phyloP scores from a whole-genome alignment of 257 asterid genomes.

The Solanum chilense region DNA sequence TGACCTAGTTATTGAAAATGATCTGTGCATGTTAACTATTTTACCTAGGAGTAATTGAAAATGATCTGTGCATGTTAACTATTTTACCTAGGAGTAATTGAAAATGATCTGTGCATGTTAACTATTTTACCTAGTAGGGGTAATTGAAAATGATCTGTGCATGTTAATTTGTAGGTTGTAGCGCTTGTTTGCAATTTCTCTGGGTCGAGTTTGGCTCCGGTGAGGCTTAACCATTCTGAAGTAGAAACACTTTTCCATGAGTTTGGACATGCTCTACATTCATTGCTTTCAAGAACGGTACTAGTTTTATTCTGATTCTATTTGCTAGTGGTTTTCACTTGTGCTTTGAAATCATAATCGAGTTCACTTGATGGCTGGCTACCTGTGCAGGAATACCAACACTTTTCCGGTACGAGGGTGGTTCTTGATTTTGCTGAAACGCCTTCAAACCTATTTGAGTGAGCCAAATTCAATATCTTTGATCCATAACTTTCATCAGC shows the following conservation, averaged over 20 bases:
- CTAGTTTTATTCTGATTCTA: constrained; percentile 9
- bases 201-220: constrained; percentile 43
- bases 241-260: constrained; percentile 95
- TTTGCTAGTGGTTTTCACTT: not conserved
- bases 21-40: too few relatives aligned
- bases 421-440: constrained; percentile 90
- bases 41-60: too few relatives aligned
- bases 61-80: constrained; percentile 4
- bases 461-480: constrained; percentile 19
- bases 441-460: constrained; percentile 95
- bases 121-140: not conserved
- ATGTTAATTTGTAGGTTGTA: constrained; percentile 49
- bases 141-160: not conserved
- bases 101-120: constrained; percentile 2
- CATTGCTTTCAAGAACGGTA: constrained; percentile 98
- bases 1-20: not conserved
- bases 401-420: constrained; percentile 91
- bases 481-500: not conserved
- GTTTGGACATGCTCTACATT: constrained; percentile 98
- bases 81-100: not conserved
- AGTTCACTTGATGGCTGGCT: not conserved
- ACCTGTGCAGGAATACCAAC: constrained; percentile 76
- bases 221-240: constrained; percentile 76
- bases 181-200: constrained; percentile 96
- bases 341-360: not conserved